Base-by-base conservation (phyloP, 208 protist species). In the Leishmania arabica region DNA sequence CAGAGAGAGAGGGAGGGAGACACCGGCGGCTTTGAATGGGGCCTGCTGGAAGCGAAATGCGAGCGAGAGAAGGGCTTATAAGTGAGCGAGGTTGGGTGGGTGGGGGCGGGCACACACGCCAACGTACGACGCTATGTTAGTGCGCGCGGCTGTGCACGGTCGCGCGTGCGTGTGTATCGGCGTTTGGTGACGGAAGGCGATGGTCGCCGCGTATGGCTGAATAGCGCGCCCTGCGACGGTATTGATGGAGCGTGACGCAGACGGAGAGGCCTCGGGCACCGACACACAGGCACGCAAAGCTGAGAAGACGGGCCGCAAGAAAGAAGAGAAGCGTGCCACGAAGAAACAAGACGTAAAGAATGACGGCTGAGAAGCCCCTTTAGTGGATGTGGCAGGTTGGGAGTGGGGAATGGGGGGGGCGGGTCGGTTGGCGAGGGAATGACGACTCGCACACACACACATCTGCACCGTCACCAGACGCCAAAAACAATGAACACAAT, bases 101-200 rank as follows among this genome's bases (percentile, higher is more conserved):
- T n/a, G 51, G 60, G 13, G 27, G 60, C 60, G n/a, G 24, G 60
- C 8, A 31, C 60, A 31, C 60, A 66, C 60, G 11, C n/a, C 0
- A 37, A 37, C 60, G 60, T 19, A 66, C 60, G 60, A 66, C 6
- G 60, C n/a, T 66, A 7, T 37, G 31, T 66, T 9, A n/a, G n/a
- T 37, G 31, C n/a, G 31, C 37, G 31, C 17, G 4, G 7, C 11
- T 66, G 19, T 71, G 5, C 15, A 47, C 79, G 49, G 72, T 2
- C 65, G 45, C 54, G 60, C 49, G 54, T 78, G 66, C 24, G 60
- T 83, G 65, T 78, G 53, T 83, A 31, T 71, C 64, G 64, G 64
- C 34, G 64, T 69, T 34, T 45, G 64, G 31, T 27, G n/a, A 31
- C 6, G 62, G 27, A 37, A 6, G 17, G 68, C 45, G 70, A 75